Evolutionary conservation across 495 filamentous ascomycete species (phyloP).

Genomic region (Penicillium silybi): DNA sequence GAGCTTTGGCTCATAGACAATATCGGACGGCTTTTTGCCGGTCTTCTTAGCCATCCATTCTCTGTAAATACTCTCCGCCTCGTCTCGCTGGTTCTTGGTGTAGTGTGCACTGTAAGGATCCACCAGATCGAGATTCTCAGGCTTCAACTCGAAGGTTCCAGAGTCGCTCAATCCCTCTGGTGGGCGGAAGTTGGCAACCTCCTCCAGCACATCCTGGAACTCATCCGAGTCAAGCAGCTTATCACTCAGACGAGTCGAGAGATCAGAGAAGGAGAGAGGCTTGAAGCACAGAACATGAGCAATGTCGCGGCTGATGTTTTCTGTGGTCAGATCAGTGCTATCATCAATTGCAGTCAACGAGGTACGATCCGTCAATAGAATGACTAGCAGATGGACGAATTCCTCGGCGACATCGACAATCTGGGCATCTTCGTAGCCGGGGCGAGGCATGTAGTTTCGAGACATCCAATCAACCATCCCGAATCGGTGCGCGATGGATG

Average conservation of each 20-base stretch:
- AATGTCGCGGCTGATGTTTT: constrained; percentile 81
- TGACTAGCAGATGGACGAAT: constrained; percentile 88
- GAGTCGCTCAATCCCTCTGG: constrained; percentile 90
- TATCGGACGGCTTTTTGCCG: constrained; percentile 72
- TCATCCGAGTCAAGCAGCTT: constrained; percentile 62
- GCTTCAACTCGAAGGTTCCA: constrained; percentile 89
- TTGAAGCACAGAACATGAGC: constrained; percentile 94
- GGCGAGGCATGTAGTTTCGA: constrained; percentile 66
- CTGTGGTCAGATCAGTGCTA: constrained; percentile 57
- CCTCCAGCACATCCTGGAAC: constrained; percentile 80
- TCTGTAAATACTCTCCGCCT: constrained; percentile 84
- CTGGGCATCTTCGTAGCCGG: constrained; percentile 76
- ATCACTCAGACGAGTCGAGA: constrained; percentile 65
- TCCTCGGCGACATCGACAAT: constrained; percentile 92
- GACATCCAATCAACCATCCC: constrained; percentile 86
- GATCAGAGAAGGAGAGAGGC: constrained; percentile 87
- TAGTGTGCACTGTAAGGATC: constrained; percentile 96
- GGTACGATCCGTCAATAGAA: constrained; percentile 82
- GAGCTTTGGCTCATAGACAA: constrained; percentile 90
- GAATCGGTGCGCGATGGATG: constrained; percentile 87
- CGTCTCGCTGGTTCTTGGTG: constrained; percentile 94
- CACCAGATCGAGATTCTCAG: constrained; percentile 74
- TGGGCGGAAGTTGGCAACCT: constrained; percentile 82
- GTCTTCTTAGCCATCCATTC: constrained; percentile 84
- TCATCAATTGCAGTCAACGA: constrained; percentile 70